These are phyloP conservation scores for Grigorovia jiainica DNA, from an alignment of 805 yeast species.

Conservation along the genomic window DNA sequence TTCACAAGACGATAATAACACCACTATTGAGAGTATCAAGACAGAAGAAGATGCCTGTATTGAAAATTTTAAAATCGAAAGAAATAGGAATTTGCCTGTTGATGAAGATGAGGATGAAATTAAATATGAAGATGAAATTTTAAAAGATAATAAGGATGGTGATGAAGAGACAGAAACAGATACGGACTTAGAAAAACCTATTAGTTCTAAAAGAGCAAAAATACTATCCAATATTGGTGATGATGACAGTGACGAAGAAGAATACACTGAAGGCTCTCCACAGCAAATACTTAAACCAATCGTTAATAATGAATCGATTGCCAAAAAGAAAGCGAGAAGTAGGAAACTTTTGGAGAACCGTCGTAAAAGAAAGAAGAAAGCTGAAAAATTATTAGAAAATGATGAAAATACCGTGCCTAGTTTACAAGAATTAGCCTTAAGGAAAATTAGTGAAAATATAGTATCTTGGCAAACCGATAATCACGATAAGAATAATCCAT, in stretches of 20 bases:
- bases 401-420: slow-evolving; percentile 54
- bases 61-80: too few species aligned
- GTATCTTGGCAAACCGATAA: slow-evolving; percentile 15
- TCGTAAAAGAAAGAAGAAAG: slow-evolving; percentile 66
- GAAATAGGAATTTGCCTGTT: neutral
- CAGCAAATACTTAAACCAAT: neutral
- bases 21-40: too few species aligned
- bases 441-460: slow-evolving; percentile 43
- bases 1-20: neutral
- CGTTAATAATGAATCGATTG: neutral
- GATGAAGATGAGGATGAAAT: neutral
- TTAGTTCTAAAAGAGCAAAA: slow-evolving; percentile 1
- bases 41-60: neutral
- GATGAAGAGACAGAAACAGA: slow-evolving; percentile 15
- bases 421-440: slow-evolving; percentile 75
- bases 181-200: neutral
- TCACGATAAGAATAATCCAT: slow-evolving; percentile 8
- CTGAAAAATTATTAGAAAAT: slow-evolving; percentile 74
- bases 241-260: slow-evolving; percentile 28
- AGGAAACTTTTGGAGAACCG: slow-evolving; percentile 46
- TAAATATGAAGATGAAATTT: neutral
- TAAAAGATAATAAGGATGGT: neutral
- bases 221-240: slow-evolving; percentile 13
- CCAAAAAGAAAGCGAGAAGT: slow-evolving; percentile 34
- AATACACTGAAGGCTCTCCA: slow-evolving; percentile 9